phyloP scores from a whole-genome alignment of 2,329 filamentous ascomycete species.

The Fonsecaea pugnacius region DNA sequence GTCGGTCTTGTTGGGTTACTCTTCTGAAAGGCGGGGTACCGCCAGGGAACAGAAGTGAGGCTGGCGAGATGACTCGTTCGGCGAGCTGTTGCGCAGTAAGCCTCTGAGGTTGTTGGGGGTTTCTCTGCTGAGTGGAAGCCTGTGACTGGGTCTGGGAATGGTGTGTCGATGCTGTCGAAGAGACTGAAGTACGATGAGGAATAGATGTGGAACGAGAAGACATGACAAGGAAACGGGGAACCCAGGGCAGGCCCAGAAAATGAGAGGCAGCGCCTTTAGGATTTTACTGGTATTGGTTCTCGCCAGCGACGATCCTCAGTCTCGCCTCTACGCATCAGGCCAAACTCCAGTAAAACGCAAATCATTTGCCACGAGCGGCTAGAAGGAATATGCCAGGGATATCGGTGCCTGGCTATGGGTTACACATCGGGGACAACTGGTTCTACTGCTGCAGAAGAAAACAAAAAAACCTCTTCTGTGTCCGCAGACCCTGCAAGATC shows the following conservation, averaged over 20 bases:
- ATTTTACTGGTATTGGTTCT: conserved; percentile 14
- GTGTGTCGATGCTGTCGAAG: conserved; percentile 31
- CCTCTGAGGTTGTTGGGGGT: conserved; percentile 23
- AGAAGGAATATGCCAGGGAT: conserved; percentile 14
- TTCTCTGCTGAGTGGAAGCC: conserved; percentile 23
- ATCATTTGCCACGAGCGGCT: conserved; percentile 32
- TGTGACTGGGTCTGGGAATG: conserved; percentile 23
- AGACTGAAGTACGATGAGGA: conserved; percentile 33
- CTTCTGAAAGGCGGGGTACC: conserved; percentile 26
- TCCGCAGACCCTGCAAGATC: conserved; percentile 4
- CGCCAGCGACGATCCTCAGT: conserved; percentile 22
- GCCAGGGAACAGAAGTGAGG: conserved; percentile 36
- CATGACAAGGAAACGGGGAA: conserved; percentile 31
- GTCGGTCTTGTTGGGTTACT: conserved; percentile 29
- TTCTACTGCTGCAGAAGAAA: background rate
- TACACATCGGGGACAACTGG: background rate
- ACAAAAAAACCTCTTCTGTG: conserved; percentile 8
- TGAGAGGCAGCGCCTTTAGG: conserved; percentile 15
- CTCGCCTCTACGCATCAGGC: conserved; percentile 21
- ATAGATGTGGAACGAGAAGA: conserved; percentile 34
- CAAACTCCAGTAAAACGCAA: conserved; percentile 23
- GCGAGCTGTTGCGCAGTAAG: conserved; percentile 34
- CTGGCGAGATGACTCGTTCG: conserved; percentile 37
- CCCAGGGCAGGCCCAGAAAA: conserved; percentile 14
- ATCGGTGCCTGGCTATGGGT: conserved; percentile 11